phyloP scores from a whole-genome alignment of 805 yeast species.

The Cyberlindnera suaveolens region DNA sequence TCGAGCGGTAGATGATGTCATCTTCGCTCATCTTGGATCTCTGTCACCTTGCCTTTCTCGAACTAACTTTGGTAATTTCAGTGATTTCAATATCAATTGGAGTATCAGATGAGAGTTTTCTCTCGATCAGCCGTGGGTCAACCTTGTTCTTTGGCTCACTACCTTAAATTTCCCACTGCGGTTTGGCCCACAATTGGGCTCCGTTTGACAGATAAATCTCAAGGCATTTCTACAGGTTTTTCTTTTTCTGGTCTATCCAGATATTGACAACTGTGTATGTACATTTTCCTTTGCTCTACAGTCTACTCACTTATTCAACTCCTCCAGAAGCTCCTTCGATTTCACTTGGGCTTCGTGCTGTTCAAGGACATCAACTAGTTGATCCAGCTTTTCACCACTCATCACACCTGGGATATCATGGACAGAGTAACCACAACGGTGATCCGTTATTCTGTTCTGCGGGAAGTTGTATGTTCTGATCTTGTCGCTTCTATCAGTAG shows the following conservation, averaged over 20 bases:
- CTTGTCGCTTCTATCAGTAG: constrained; percentile 89
- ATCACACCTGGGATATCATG: constrained; percentile 67
- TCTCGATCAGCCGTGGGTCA: too few species aligned
- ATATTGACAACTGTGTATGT: too few species aligned
- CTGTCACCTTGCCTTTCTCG: too few species aligned
- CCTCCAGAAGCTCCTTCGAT: constrained; percentile 26
- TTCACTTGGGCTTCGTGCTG: constrained; percentile 39
- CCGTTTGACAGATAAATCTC: background rate
- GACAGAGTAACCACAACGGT: constrained; percentile 75
- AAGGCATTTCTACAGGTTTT: background rate
- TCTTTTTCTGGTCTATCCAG: background rate
- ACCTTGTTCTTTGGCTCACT: too few species aligned
- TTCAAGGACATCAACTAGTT: constrained; percentile 47
- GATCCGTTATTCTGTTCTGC: constrained; percentile 91
- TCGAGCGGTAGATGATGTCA: constrained; percentile 30
- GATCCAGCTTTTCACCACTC: constrained; percentile 54
- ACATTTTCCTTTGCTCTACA: too few species aligned
- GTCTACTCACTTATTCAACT: constrained; percentile 5
- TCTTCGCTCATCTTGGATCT: constrained; percentile 2
- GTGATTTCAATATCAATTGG: too few species aligned
- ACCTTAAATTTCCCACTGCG: too few species aligned
- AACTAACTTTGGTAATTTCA: too few species aligned
- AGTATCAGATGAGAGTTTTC: too few species aligned
- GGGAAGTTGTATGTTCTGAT: constrained; percentile 90
- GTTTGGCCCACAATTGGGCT: too few species aligned